phyloP scores from a whole-genome alignment of 306 rosid genomes.

The Begonia masoniana region DNA sequence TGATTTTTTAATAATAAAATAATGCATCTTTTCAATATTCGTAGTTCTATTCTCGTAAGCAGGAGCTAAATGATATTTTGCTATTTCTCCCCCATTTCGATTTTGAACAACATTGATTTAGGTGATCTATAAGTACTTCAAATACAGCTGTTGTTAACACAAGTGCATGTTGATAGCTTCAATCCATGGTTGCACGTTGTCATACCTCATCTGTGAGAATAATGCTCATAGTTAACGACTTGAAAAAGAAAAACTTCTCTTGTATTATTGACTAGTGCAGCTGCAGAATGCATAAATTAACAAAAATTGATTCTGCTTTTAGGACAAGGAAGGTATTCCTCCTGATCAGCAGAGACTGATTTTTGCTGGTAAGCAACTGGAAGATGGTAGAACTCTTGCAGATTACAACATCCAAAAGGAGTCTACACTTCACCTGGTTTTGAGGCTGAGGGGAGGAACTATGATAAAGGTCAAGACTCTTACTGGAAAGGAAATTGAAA shows the following conservation, averaged over 20 bases:
- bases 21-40: too few species aligned
- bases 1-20: too few species aligned
- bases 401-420: constrained; percentile 95
- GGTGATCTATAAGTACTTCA: too few species aligned
- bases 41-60: too few species aligned
- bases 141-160: too few species aligned
- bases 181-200: too few species aligned
- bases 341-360: constrained; percentile 96
- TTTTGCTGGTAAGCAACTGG: constrained; percentile 97
- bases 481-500: constrained; percentile 97
- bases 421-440: constrained; percentile 87
- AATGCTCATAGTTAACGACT: too few species aligned
- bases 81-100: too few species aligned
- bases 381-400: constrained; percentile 94
- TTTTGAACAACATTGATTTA: too few species aligned
- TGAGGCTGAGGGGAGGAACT: constrained; percentile 97
- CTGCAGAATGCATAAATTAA: background rate
- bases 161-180: too few species aligned
- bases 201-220: too few species aligned
- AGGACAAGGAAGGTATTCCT: constrained; percentile 99
- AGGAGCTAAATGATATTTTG: too few species aligned
- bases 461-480: constrained; percentile 98
- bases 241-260: background rate
- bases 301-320: background rate
- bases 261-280: background rate